Base-by-base conservation (phyloP, 139 green algal species). In the Picochlorum sp. region DNA sequence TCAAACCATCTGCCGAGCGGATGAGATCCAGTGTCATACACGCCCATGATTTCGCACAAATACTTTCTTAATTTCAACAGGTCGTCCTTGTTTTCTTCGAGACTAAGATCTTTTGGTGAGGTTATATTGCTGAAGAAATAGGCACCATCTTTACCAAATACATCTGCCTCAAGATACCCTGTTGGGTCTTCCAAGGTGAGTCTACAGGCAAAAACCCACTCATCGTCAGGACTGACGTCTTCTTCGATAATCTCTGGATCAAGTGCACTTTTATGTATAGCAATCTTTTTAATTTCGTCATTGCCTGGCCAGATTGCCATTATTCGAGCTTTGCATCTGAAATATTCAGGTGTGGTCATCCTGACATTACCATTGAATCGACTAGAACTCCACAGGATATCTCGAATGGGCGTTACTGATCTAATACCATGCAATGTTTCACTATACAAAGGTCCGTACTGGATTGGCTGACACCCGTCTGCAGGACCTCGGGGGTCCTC, bases 161-260 rank as follows among this genome's bases (percentile, higher is more conserved):
- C 24, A 18, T 57, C 16, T 4, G 49, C 71, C 34, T 78, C 71
- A 44, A 80, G 18, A 1, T 15, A 41, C 11, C 47, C 75, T 21
- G 75, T 81, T 7, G 56, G 60, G 34, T 81, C 75, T 47, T 73
- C 62, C 21, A 81, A 34, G 37, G 44, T 45, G 23, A 81, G 66
- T 21, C 65, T 64, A 20, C 76, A 15, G 0, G 73, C 49, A 23
- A 72, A 81, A 26, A 60, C 45, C 41, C 44, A 72, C 15, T 52
- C 20, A 3, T 23, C 18, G 1, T 18, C 65, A 9, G n/a, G 14
- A 34, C 34, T 13, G 7, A 59, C 51, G 1, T 16, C 51, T 26
- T 21, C n/a, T 54, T 54, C n/a, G 1, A 54, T 0, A 54, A 54
- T 18, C 47, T 54, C 47, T 21, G 47, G 47, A 13, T 21, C 16